phyloP scores from a whole-genome alignment of 805 yeast species.

The Lipomyces lipofer region DNA sequence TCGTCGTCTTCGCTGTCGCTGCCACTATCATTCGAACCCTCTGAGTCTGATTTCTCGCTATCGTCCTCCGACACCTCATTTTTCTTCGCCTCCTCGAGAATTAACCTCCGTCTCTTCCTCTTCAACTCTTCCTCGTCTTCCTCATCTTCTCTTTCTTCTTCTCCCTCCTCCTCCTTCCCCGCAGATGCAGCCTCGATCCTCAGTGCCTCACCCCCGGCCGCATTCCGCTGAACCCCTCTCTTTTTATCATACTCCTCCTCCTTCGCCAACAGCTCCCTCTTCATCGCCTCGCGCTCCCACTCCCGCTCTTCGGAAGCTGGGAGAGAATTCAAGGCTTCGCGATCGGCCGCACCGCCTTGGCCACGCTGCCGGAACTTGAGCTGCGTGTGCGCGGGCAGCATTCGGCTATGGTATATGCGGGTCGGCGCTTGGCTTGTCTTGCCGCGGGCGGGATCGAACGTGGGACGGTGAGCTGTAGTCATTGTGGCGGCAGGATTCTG shows the following conservation, averaged over 20 bases:
- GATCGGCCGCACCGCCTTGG: slow-evolving; percentile 40
- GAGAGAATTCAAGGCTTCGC: slow-evolving; percentile 15
- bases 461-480: slow-evolving; percentile 73
- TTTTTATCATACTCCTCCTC: slow-evolving; percentile 31
- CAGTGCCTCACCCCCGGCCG: slow-evolving; percentile 3
- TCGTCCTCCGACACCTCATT: slow-evolving; percentile 21
- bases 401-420: slow-evolving; percentile 53
- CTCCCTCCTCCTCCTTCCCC: not conserved
- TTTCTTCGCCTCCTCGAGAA: slow-evolving; percentile 27
- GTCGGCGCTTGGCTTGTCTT: slow-evolving; percentile 48
- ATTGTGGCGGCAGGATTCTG: too few species aligned
- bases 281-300: slow-evolving; percentile 32
- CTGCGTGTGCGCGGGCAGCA: slow-evolving; percentile 56
- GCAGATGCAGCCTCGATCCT: slow-evolving; percentile 10
- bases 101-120: slow-evolving; percentile 24
- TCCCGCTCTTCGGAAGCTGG: slow-evolving; percentile 19
- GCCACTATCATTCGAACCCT: slow-evolving; percentile 14
- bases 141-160: slow-evolving; percentile 11
- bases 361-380: slow-evolving; percentile 49
- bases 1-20: slow-evolving; percentile 24
- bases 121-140: slow-evolving; percentile 11
- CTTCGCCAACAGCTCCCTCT: slow-evolving; percentile 33
- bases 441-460: slow-evolving; percentile 64
- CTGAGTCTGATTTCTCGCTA: slow-evolving; percentile 14
- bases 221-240: slow-evolving; percentile 10